These are phyloP conservation scores for Posidonia oceanica DNA, from an alignment of 116 monocot genomes.

Conservation along the genomic window DNA sequence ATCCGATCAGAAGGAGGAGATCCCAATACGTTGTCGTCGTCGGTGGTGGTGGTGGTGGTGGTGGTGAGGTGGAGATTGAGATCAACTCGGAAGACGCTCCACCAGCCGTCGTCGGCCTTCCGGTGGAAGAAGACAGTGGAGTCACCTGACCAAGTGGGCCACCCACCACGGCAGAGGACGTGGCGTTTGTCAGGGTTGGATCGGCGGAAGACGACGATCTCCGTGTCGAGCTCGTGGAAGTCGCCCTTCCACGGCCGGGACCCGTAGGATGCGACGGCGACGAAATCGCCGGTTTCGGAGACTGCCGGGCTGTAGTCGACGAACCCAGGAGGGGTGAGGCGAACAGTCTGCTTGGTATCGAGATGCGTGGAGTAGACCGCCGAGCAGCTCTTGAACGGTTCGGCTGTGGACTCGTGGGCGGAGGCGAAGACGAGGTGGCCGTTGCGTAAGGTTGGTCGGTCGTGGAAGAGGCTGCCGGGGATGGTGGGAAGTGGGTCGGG, in stretches of 20 bases:
- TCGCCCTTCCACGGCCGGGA: slow-evolving; percentile 46
- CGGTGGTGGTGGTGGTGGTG: background rate
- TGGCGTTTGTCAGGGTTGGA: slow-evolving; percentile 27
- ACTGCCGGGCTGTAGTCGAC: slow-evolving; percentile 78
- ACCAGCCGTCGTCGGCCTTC: slow-evolving; percentile 70
- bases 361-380: slow-evolving; percentile 44
- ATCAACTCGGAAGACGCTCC: slow-evolving; percentile 67
- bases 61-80: slow-evolving; percentile 10
- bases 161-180: slow-evolving; percentile 41
- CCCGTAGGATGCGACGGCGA: slow-evolving; percentile 70
- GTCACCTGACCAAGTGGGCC: slow-evolving; percentile 69
- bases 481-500: slow-evolving; percentile 25
- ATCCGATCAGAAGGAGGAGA: slow-evolving; percentile 19
- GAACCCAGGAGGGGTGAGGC: slow-evolving; percentile 38
- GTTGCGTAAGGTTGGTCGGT: slow-evolving; percentile 46
- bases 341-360: slow-evolving; percentile 6
- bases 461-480: slow-evolving; percentile 45
- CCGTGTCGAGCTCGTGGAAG: slow-evolving; percentile 54
- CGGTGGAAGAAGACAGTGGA: slow-evolving; percentile 67
- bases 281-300: slow-evolving; percentile 43
- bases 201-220: slow-evolving; percentile 48
- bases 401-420: slow-evolving; percentile 34
- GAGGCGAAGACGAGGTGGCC: slow-evolving; percentile 44
- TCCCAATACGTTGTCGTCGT: slow-evolving; percentile 9
- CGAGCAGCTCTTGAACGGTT: slow-evolving; percentile 62